A percentile compares a stretch with the other conserved stretches of the same genome.
phyloP scores from a whole-genome alignment of 225 moss, liverwort and hornwort species.

The Thuidium tamariscinum region DNA sequence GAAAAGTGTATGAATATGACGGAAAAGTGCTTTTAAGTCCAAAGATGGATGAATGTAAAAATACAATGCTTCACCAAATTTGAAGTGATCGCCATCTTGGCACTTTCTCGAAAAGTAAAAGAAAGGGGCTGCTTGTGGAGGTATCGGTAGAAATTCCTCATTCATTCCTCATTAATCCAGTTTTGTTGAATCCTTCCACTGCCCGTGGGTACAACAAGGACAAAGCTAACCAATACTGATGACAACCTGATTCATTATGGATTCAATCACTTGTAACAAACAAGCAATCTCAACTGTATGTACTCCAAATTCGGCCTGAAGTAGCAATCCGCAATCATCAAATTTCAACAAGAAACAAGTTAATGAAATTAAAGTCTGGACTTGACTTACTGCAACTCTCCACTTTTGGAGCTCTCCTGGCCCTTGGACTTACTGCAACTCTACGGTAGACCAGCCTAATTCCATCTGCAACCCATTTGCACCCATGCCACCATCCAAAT shows the following conservation, averaged over 20 bases:
- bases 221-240: not conserved
- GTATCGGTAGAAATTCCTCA: not conserved
- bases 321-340: not conserved
- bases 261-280: slow-evolving; percentile 6
- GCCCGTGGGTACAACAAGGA: not conserved
- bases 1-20: too few species aligned
- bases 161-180: not conserved
- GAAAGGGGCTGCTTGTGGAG: too few species aligned
- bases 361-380: too few species aligned
- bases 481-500: too few species aligned
- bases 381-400: not conserved
- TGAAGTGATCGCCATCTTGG: too few species aligned
- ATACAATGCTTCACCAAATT: too few species aligned
- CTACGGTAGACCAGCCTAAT: too few species aligned
- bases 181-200: not conserved
- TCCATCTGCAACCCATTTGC: too few species aligned
- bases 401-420: too few species aligned
- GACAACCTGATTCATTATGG: not conserved
- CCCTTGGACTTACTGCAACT: not conserved
- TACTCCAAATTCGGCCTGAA: not conserved
- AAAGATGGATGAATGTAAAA: too few species aligned
- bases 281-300: slow-evolving; percentile 19
- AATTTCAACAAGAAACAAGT: not conserved
- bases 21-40: too few species aligned
- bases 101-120: too few species aligned